Evolutionary conservation across 2,329 filamentous ascomycete genomes (phyloP).

Genomic region (Penicillium nordicum): DNA sequence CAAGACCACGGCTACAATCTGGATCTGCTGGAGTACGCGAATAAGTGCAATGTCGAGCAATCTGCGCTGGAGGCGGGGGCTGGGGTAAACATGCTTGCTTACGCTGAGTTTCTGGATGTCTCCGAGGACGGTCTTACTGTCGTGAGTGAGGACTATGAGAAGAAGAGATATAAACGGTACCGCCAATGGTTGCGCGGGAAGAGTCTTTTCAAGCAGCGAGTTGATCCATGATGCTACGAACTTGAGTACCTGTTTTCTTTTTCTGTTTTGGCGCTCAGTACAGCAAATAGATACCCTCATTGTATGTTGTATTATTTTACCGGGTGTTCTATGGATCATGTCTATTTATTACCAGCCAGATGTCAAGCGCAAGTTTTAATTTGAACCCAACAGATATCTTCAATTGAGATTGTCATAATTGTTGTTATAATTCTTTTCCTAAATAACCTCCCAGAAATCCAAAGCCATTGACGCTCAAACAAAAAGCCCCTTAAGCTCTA

Average conservation of each 20-base stretch:
- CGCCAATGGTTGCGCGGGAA: constrained; percentile 92
- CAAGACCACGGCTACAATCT: constrained; percentile 44
- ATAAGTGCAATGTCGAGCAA: constrained; percentile 63
- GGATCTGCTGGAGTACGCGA: constrained; percentile 79
- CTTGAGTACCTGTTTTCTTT: neutral
- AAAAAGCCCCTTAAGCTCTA: constrained; percentile 30
- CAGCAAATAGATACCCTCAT: constrained; percentile 21
- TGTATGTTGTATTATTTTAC: neutral
- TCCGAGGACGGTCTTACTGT: constrained; percentile 84
- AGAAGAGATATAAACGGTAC: constrained; percentile 97
- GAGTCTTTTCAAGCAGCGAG: constrained; percentile 89
- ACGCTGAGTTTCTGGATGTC: constrained; percentile 71
- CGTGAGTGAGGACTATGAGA: constrained; percentile 76
- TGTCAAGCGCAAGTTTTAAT: no score
- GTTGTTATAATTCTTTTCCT: neutral
- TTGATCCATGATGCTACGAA: constrained; percentile 38
- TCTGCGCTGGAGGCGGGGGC: constrained; percentile 42
- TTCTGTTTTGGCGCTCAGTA: neutral
- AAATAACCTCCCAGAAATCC: neutral
- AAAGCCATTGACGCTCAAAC: constrained; percentile 8
- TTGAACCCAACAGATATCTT: no score
- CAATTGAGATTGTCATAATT: neutral
- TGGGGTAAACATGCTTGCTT: constrained; percentile 68
- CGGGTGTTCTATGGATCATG: neutral
- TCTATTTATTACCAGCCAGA: neutral